These are phyloP conservation scores for Nicotiana tabacum DNA, from an alignment of 257 asterid species.

Conservation along the genomic window DNA sequence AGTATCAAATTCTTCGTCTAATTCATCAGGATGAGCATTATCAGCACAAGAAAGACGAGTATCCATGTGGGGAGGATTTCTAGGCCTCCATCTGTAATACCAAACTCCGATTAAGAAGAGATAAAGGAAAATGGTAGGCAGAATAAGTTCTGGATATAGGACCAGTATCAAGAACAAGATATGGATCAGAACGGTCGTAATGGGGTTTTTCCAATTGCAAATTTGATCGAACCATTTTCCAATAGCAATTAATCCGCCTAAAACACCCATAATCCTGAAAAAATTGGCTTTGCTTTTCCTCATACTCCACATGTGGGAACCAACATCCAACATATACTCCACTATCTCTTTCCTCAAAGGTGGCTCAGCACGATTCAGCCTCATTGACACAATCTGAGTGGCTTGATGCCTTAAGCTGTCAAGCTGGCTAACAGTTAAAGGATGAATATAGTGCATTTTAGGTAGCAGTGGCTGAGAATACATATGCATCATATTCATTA, in stretches of 20 bases:
- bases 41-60: constrained; percentile 16
- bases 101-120: constrained; percentile 14
- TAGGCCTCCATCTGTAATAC: constrained; percentile 16
- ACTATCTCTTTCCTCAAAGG: constrained; percentile 20
- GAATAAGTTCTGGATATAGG: constrained; percentile 13
- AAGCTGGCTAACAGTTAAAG: constrained; percentile 5
- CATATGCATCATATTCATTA: constrained; percentile 13
- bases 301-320: constrained; percentile 21
- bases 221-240: constrained; percentile 15
- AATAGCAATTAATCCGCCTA: constrained; percentile 10
- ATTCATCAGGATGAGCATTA: constrained; percentile 13
- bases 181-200: constrained; percentile 14
- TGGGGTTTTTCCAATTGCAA: constrained; percentile 18
- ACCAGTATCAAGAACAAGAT: constrained; percentile 13
- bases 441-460: constrained; percentile 18
- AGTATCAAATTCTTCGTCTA: constrained; percentile 22
- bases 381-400: constrained; percentile 9
- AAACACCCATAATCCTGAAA: constrained; percentile 10
- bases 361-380: constrained; percentile 17
- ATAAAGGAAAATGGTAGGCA: constrained; percentile 17
- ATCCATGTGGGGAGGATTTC: constrained; percentile 21
- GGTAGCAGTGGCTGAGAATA: constrained; percentile 14
- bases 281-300: constrained; percentile 17
- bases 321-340: constrained; percentile 16
- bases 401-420: constrained; percentile 18